A percentile compares a stretch with the other conserved stretches of the same genome.
phyloP scores from a whole-genome alignment of 106 monocot genomes.

The Allium fistulosum region DNA sequence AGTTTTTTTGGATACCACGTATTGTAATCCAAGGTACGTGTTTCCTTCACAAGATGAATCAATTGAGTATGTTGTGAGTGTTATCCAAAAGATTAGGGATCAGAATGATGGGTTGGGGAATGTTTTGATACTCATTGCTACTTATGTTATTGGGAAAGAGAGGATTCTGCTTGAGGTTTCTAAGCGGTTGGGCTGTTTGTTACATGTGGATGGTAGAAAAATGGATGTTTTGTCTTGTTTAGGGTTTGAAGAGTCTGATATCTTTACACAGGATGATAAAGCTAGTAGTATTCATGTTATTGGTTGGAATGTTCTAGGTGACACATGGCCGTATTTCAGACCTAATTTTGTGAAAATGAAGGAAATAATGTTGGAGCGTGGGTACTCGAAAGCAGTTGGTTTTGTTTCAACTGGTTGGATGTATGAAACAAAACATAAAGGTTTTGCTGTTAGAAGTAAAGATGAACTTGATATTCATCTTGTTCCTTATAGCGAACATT shows the following conservation, averaged over 20 bases:
- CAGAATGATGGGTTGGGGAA: constrained; percentile 23
- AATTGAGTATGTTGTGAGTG: constrained; percentile 51
- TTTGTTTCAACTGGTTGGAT: constrained; percentile 98
- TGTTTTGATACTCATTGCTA: constrained; percentile 60
- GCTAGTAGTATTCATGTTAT: constrained; percentile 67
- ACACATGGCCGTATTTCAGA: constrained; percentile 89
- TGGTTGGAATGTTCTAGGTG: constrained; percentile 93
- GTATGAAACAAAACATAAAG: constrained; percentile 64
- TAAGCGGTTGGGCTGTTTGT: constrained; percentile 35
- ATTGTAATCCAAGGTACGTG: constrained; percentile 79
- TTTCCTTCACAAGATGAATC: constrained; percentile 81
- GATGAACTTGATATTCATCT: constrained; percentile 85
- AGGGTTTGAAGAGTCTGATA: constrained; percentile 41
- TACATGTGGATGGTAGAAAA: constrained; percentile 73
- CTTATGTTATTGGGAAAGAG: constrained; percentile 93
- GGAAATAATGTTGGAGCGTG: constrained; percentile 69
- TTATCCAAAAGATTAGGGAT: constrained; percentile 34
- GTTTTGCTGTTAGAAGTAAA: constrained; percentile 60
- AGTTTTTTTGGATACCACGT: constrained; percentile 86
- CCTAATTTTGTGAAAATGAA: constrained; percentile 93
- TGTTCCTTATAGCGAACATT: constrained; percentile 96
- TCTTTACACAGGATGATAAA: constrained; percentile 65
- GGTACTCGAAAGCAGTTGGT: constrained; percentile 71
- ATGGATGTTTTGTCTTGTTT: constrained; percentile 59
- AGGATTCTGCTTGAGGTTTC: constrained; percentile 89